phyloP scores from a whole-genome alignment of 345 rosid species.

The Syzygium aromaticum region DNA sequence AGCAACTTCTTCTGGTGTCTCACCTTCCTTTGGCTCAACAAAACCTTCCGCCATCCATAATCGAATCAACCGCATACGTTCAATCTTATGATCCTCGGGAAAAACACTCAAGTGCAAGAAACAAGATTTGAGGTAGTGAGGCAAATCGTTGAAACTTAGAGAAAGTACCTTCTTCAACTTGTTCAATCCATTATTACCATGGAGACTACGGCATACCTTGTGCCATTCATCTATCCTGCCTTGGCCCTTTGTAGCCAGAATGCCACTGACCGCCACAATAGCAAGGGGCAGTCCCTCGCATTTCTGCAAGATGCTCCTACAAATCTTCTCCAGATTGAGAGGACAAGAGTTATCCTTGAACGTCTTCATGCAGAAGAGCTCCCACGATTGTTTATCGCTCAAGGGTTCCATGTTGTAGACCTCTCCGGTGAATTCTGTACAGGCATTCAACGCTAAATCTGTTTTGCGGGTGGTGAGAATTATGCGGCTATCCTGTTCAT shows the following conservation, averaged over 20 bases:
- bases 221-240: conserved; percentile 13
- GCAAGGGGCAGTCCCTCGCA: conserved; percentile 31
- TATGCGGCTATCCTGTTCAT: conserved; percentile 9
- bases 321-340: conserved; percentile 1
- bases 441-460: conserved; percentile 1
- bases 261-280: conserved; percentile 19
- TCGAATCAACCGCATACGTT: neutral
- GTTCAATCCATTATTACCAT: conserved; percentile 3
- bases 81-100: conserved; percentile 8
- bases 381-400: conserved; percentile 9
- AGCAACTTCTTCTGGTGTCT: conserved; percentile 14
- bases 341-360: conserved; percentile 10
- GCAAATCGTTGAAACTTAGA: conserved; percentile 14
- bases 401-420: conserved; percentile 2
- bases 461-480: conserved; percentile 12
- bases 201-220: conserved; percentile 1
- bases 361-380: conserved; percentile 14
- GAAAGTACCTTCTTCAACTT: conserved; percentile 13
- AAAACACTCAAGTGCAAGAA: conserved; percentile 13
- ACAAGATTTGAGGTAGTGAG: conserved; percentile 11
- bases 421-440: neutral
- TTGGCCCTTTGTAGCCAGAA: conserved; percentile 11
- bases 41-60: conserved; percentile 20
- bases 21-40: conserved; percentile 3
- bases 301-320: conserved; percentile 7